Evolutionary conservation across 108 stramenopile species (phyloP).

Genomic region (Nitzschia palea): DNA sequence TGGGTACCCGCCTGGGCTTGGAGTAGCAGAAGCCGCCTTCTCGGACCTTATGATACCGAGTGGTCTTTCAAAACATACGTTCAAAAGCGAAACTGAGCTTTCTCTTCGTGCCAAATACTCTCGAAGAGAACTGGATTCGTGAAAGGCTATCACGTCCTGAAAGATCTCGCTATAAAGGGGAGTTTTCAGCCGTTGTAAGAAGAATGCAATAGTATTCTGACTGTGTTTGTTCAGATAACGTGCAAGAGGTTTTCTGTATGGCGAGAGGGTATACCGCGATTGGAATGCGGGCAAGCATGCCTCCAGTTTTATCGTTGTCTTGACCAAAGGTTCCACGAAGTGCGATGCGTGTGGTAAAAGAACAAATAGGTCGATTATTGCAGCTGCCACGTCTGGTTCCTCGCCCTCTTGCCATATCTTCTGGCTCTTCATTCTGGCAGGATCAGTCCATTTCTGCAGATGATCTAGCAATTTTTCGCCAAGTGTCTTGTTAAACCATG

Average conservation of each 20-base stretch:
- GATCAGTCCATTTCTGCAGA: constrained; percentile 78
- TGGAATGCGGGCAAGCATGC: constrained; percentile 58
- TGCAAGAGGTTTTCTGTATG: constrained; percentile 75
- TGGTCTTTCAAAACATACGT: constrained; percentile 82
- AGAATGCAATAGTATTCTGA: constrained; percentile 65
- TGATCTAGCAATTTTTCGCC: constrained; percentile 88
- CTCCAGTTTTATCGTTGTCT: constrained; percentile 73
- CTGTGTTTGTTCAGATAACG: constrained; percentile 77
- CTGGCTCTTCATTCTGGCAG: constrained; percentile 48
- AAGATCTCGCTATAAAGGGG: constrained; percentile 84
- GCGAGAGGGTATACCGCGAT: constrained; percentile 43
- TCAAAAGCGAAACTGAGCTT: constrained; percentile 69
- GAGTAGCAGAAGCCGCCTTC: constrained; percentile 39
- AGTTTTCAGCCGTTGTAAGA: constrained; percentile 74
- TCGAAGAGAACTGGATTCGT: constrained; percentile 57
- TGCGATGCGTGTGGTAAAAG: constrained; percentile 69
- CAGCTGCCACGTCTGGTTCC: constrained; percentile 76
- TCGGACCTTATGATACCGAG: constrained; percentile 83
- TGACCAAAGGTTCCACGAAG: constrained; percentile 85
- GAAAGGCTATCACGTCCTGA: constrained; percentile 53
- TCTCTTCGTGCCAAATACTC: constrained; percentile 56
- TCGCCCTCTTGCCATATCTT: constrained; percentile 75
- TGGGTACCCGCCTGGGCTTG: constrained; percentile 6
- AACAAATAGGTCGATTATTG: constrained; percentile 71
- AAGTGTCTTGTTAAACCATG: constrained; percentile 85